Evolutionary conservation across 106 monocot species (phyloP).

Genomic region (Vanilla planifolia): DNA sequence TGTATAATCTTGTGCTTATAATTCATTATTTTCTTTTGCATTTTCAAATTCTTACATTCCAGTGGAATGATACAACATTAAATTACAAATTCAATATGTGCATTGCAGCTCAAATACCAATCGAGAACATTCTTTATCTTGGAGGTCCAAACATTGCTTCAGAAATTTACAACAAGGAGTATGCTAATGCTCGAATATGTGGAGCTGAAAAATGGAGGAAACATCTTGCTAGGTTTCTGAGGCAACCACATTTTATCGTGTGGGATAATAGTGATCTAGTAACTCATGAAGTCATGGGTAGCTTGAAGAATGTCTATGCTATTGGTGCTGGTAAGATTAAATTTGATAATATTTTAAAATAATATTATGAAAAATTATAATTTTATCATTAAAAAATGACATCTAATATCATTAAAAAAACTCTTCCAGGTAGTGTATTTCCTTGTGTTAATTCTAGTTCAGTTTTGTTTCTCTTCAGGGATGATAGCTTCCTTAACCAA

Average conservation of each 20-base stretch:
- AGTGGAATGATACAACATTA: neutral
- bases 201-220: slow-evolving; percentile 94
- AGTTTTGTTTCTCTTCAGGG: slow-evolving; percentile 28
- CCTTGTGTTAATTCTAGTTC: neutral
- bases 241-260: slow-evolving; percentile 93
- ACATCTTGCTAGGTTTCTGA: slow-evolving; percentile 72
- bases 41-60: neutral
- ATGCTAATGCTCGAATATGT: slow-evolving; percentile 96
- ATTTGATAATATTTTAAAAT: neutral
- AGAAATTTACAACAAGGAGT: slow-evolving; percentile 94
- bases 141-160: slow-evolving; percentile 96
- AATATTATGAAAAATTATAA: no score
- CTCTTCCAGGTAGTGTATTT: neutral
- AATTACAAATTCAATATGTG: neutral
- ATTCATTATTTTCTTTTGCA: neutral
- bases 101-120: slow-evolving; percentile 61
- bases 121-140: slow-evolving; percentile 92
- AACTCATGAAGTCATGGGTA: slow-evolving; percentile 97
- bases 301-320: slow-evolving; percentile 94
- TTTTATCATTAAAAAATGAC: no score
- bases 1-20: no score
- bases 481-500: slow-evolving; percentile 95
- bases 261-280: slow-evolving; percentile 96
- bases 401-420: neutral
- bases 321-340: slow-evolving; percentile 78